phyloP scores from a whole-genome alignment of 2,329 filamentous ascomycete species.

The Tothia fuscella region DNA sequence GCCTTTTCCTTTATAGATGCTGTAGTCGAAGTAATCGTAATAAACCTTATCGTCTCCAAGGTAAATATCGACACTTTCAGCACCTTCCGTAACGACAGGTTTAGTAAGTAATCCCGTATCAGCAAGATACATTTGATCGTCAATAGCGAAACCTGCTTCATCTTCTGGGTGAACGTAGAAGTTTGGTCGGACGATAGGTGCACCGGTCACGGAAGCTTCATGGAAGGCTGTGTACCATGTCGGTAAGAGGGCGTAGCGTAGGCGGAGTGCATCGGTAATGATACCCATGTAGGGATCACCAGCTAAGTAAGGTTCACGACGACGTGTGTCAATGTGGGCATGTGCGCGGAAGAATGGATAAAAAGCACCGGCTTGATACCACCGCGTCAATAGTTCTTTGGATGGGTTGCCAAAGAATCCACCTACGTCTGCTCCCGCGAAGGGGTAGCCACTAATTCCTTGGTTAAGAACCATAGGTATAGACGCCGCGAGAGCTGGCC shows the following conservation, averaged over 20 bases:
- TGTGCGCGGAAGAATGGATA: constrained; percentile 98
- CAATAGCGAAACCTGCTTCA: constrained; percentile 75
- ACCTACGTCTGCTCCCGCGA: constrained; percentile 88
- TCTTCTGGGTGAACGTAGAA: constrained; percentile 84
- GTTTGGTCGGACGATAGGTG: constrained; percentile 81
- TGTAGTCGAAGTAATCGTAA: constrained; percentile 91
- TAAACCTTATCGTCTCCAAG: constrained; percentile 82
- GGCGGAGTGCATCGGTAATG: constrained; percentile 73
- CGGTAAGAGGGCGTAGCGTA: constrained; percentile 81
- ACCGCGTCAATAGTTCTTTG: constrained; percentile 80
- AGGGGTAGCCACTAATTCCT: constrained; percentile 86
- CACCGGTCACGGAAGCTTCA: constrained; percentile 68
- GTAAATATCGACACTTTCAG: constrained; percentile 64
- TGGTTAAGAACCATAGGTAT: constrained; percentile 91
- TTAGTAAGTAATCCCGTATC: constrained; percentile 84
- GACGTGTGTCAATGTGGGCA: constrained; percentile 90
- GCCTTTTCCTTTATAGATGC: constrained; percentile 59
- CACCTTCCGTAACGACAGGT: constrained; percentile 70
- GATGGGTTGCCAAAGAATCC: constrained; percentile 97
- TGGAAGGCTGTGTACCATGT: constrained; percentile 97
- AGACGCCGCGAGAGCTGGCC: constrained; percentile 79
- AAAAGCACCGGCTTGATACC: constrained; percentile 95
- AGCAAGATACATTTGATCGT: constrained; percentile 89
- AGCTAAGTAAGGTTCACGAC: constrained; percentile 82
- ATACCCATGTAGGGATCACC: constrained; percentile 77